These are phyloP conservation scores for Xerocomus nothofagi DNA, from an alignment of 1,284 basidiomycete genomes.

Conservation along the genomic window DNA sequence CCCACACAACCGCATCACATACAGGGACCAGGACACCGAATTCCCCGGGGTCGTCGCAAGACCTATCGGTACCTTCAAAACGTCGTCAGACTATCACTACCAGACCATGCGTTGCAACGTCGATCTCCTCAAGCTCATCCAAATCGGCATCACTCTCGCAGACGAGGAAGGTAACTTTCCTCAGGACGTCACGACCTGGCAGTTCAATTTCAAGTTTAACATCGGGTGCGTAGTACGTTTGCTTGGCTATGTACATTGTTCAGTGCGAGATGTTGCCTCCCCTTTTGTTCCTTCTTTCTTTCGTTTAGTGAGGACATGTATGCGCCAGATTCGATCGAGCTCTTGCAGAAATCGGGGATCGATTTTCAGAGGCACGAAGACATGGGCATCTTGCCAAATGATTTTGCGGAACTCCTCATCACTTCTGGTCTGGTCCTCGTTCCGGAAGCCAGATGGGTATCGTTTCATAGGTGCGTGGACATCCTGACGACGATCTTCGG, in stretches of 20 bases:
- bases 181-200: constrained; percentile 92
- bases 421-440: constrained; percentile 92
- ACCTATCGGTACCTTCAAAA: constrained; percentile 95
- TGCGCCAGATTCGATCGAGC: constrained; percentile 94
- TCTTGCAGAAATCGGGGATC: constrained; percentile 92
- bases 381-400: constrained; percentile 89
- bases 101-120: constrained; percentile 99
- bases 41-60: constrained; percentile 98
- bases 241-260: not conserved
- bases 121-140: constrained; percentile 96
- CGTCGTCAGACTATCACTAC: constrained; percentile 98
- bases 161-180: constrained; percentile 93
- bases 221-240: constrained; percentile 60
- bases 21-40: constrained; percentile 82
- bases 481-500: not conserved
- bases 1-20: not conserved
- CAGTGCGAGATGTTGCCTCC: not conserved
- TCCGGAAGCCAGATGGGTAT: constrained; percentile 94
- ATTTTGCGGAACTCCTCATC: constrained; percentile 97
- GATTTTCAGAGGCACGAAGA: constrained; percentile 94
- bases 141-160: constrained; percentile 92
- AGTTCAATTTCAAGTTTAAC: constrained; percentile 98
- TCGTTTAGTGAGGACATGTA: constrained; percentile 77
- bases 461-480: constrained; percentile 86
- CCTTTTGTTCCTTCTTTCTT: not conserved